These are phyloP conservation scores for Theileria sp. DNA, from an alignment of 169 alveolate species.

Conservation along the genomic window DNA sequence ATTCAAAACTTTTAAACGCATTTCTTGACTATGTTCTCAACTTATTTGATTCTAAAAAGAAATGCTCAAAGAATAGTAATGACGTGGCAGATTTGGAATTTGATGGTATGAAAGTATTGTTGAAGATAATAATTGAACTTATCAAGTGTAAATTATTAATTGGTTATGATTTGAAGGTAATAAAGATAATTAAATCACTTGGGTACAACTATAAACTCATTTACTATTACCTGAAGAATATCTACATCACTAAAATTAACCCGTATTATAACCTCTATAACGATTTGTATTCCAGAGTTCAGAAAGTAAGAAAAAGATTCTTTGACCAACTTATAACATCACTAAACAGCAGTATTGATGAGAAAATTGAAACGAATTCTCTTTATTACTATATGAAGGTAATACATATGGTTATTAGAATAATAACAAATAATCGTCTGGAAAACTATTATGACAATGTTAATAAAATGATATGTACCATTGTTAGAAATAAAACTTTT, in stretches of 20 bases:
- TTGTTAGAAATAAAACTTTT: not conserved
- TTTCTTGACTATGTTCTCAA: not conserved
- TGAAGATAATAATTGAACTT: conserved; percentile 4
- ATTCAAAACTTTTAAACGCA: not conserved
- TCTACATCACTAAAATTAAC: not conserved
- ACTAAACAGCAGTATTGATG: not conserved
- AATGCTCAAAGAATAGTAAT: not conserved
- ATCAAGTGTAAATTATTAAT: not conserved
- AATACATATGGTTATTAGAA: not conserved
- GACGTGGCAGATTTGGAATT: not conserved
- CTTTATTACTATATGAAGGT: not conserved
- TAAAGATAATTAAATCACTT: not conserved
- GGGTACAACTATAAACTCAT: not conserved
- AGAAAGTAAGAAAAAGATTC: not conserved
- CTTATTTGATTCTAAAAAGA: not conserved
- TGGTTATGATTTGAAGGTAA: not conserved
- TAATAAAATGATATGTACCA: not conserved
- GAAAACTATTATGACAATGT: not conserved
- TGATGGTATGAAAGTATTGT: not conserved
- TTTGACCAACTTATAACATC: not conserved
- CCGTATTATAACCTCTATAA: conserved; percentile 2
- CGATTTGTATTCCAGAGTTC: not conserved
- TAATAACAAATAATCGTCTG: not conserved
- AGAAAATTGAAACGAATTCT: not conserved
- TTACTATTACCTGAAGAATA: conserved; percentile 11